phyloP scores from a whole-genome alignment of 805 yeast species.

The Ogataea ramenticola region DNA sequence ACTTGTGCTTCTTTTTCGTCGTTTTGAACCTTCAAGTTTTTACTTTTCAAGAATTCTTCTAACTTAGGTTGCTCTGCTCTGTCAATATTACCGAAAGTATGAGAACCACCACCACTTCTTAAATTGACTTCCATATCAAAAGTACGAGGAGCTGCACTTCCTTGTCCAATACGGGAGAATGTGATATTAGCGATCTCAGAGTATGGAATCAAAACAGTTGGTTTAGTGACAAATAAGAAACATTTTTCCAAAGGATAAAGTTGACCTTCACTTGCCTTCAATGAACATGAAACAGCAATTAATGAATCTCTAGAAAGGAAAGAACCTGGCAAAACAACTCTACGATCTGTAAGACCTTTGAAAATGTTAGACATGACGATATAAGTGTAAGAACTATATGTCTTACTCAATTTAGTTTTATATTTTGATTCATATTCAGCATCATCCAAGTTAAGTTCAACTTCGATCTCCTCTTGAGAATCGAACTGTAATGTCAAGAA shows the following conservation, averaged over 20 bases:
- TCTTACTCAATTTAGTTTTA: slow-evolving; percentile 65
- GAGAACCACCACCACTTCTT: slow-evolving; percentile 58
- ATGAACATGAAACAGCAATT: slow-evolving; percentile 85
- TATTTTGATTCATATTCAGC: slow-evolving; percentile 72
- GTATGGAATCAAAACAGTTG: slow-evolving; percentile 86
- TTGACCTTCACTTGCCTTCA: slow-evolving; percentile 93
- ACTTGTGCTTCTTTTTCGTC: slow-evolving; percentile 86
- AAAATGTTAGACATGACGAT: slow-evolving; percentile 82
- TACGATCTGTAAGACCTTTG: slow-evolving; percentile 83
- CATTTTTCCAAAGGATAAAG: slow-evolving; percentile 90
- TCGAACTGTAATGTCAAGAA: slow-evolving; percentile 85
- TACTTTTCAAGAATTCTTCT: slow-evolving; percentile 69
- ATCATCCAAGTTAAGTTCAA: slow-evolving; percentile 79
- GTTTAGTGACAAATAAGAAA: slow-evolving; percentile 85
- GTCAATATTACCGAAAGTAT: slow-evolving; percentile 81
- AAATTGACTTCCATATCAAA: slow-evolving; percentile 82
- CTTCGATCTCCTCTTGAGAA: slow-evolving; percentile 84
- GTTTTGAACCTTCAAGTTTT: slow-evolving; percentile 74
- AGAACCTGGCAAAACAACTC: slow-evolving; percentile 78
- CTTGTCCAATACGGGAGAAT: slow-evolving; percentile 83
- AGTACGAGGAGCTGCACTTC: slow-evolving; percentile 74
- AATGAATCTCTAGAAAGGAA: slow-evolving; percentile 70
- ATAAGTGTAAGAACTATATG: slow-evolving; percentile 71
- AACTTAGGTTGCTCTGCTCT: slow-evolving; percentile 81
- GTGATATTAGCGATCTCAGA: slow-evolving; percentile 70